Base-by-base conservation (phyloP, 768 basidiomycete species). In the Mycena floridula region DNA sequence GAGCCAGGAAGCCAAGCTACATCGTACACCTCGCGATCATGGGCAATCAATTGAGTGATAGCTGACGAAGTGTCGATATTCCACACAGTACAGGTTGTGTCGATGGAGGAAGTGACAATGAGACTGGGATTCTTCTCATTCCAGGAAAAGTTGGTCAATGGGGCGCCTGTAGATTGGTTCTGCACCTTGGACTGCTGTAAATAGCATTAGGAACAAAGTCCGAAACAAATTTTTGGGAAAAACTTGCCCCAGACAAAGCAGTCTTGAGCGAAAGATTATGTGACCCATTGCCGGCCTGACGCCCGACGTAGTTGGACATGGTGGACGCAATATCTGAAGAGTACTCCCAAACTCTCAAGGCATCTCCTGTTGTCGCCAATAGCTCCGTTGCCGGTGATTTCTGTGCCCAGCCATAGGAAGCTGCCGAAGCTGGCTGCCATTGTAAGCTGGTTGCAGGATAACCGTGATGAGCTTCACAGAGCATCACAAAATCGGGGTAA, bases 21-120 rank as follows among this genome's bases (percentile, higher is more conserved):
- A 59, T 97, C 93, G 67, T 94, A 95, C 12, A 92, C 93, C 67
- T 94, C 87, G 38, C 89, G 81, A 70, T 97, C 93, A 64, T 96
- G 95, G 0, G 95, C 93, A 57, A 96, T 95, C 48, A 99, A 81
- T 63, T 98, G 96, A 3, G 96, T 99, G 59, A 98, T 81, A 21
- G 96, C 95, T 6, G 87, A 84, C 21, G 82, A 79, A 3, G 90
- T 90, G 56, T 95, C 88, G 59, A 99, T 89, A 63, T 99, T 96
- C 96, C 96, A 99, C 20, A 98, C 88, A 2, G 96, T 98, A 61
- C 95, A 98, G 12, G 94, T 96, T 41, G 96, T 99, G 60, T 99
- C 96, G 55, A 98, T 95, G 7, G 93, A 96, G 20, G 95, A 94
- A 5, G 96, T 99, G 27, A 98, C 95, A 54, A 98, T 84, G 40